Percentiles rank a stretch among this genome's conserved stretches.
These are phyloP conservation scores for Yarrowia sp. DNA, from an alignment of 805 yeast genomes.

Conservation along the genomic window DNA sequence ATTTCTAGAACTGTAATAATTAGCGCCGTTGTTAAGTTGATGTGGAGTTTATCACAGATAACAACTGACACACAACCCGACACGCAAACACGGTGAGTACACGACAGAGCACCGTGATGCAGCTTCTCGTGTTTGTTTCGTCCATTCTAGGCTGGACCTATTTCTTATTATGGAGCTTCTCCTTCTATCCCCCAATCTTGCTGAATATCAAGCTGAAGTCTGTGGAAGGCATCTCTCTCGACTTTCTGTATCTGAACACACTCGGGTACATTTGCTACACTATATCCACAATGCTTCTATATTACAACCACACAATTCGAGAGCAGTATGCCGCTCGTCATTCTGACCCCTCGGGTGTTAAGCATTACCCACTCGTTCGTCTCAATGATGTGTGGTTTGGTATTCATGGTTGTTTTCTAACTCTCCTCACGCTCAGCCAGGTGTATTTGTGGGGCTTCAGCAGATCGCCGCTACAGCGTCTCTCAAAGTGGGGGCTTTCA, in stretches of 20 bases:
- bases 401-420: slow-evolving; percentile 54
- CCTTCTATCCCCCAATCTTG: slow-evolving; percentile 52
- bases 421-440: slow-evolving; percentile 52
- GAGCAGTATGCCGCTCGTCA: slow-evolving; percentile 50
- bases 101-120: slow-evolving; percentile 1
- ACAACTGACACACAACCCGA: neutral
- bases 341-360: slow-evolving; percentile 11
- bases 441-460: slow-evolving; percentile 51
- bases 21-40: too few species aligned
- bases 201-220: slow-evolving; percentile 47
- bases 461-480: slow-evolving; percentile 47
- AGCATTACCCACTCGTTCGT: slow-evolving; percentile 53
- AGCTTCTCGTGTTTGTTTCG: slow-evolving; percentile 10
- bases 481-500: slow-evolving; percentile 46
- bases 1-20: too few species aligned
- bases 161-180: slow-evolving; percentile 48
- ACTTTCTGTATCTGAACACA: slow-evolving; percentile 50
- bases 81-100: neutral
- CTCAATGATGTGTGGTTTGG: slow-evolving; percentile 56
- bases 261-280: slow-evolving; percentile 51
- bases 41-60: slow-evolving; percentile 1
- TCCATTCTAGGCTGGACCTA: slow-evolving; percentile 33
- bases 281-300: slow-evolving; percentile 47
- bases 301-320: slow-evolving; percentile 49
- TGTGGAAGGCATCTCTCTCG: slow-evolving; percentile 52